A percentile compares a stretch with the other conserved stretches of the same genome.
Conservation (phyloP, 1,284 basidiomycete species). For the Austroboletus novae-zelandiae region DNA sequence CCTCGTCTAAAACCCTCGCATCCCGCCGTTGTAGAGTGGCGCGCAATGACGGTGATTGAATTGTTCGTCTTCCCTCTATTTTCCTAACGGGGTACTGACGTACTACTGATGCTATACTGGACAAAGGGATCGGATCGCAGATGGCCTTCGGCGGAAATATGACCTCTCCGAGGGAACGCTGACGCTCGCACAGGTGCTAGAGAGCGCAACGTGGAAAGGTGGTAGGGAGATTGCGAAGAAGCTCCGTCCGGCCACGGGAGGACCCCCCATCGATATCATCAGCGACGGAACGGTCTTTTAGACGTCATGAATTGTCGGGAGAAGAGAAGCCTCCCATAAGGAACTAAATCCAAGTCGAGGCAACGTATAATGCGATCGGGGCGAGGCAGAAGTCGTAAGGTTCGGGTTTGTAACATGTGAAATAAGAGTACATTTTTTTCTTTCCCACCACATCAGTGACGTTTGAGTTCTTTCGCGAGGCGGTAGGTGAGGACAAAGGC, state of each 20-base stretch:
- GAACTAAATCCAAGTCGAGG: too few species aligned
- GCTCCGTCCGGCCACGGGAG: conserved; percentile 70
- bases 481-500: conserved; percentile 71
- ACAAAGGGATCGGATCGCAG: conserved; percentile 76
- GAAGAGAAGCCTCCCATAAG: too few species aligned
- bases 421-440: neutral
- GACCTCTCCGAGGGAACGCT: conserved; percentile 48
- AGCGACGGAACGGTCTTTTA: conserved; percentile 86
- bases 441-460: conserved; percentile 34
- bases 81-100: conserved; percentile 5
- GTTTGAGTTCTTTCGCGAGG: conserved; percentile 58
- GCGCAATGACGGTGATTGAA: conserved; percentile 90
- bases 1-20: conserved; percentile 71
- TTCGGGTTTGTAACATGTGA: neutral
- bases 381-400: neutral
- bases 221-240: conserved; percentile 86
- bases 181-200: conserved; percentile 84
- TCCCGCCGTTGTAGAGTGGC: conserved; percentile 93
- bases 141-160: conserved; percentile 63
- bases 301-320: neutral
- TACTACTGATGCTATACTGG: neutral
- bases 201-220: conserved; percentile 95
- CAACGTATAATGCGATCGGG: neutral
- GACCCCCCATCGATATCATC: conserved; percentile 85
- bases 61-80: conserved; percentile 54